Evolutionary conservation across 2,329 filamentous ascomycete species (phyloP), one percentile per base, ranked within the genome.

Genomic region (Epichloe elymi): DNA sequence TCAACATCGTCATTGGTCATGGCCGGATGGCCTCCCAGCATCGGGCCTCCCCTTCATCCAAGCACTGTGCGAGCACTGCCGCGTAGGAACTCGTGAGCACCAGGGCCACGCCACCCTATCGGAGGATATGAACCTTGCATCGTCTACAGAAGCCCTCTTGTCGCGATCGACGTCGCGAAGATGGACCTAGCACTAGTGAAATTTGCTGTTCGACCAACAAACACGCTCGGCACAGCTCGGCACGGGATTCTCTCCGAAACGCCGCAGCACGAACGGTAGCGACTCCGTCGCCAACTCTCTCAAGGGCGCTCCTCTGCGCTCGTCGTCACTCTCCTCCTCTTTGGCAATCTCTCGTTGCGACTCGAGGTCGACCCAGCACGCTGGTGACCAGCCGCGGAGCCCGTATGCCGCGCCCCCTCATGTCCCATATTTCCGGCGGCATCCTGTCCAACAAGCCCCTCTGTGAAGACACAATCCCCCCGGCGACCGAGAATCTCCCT

Each of bases 381-480:
- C 30, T 59, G 56, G 50, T 63, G 55, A 12, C 57, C 60, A 50
- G 63, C 56, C 26, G 58, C 42, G 23, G 49, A 38, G n/a, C 46
- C 38, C 23, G 46, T n/a, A 37, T n/a, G 51, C 40, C 50, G 52
- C 48, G 48, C 49, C 49, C 48, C 50, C 23, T 60, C 56, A 46
- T 58, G 54, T 49, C 55, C 55, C 47, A 36, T 26, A 12, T 42
- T 15, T 37, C 35, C 17, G 5, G 10, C 14, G 4, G 2, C 43
- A 23, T 50, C 33, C 12, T 17, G 30, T 19, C 41, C 52, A 19
- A 35, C 30, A 49, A 46, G 15, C 2, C 72, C 75, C 62, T 89
- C 85, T 0, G 83, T 80, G 60, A 91, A 85, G 1, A 85, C 83
- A 46, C 88, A 64, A 64, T 88, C 82, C 20, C 86, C 86, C 12